Base-by-base conservation (phyloP, 2,329 filamentous ascomycete genomes). In the Xylariaceae sp. region DNA sequence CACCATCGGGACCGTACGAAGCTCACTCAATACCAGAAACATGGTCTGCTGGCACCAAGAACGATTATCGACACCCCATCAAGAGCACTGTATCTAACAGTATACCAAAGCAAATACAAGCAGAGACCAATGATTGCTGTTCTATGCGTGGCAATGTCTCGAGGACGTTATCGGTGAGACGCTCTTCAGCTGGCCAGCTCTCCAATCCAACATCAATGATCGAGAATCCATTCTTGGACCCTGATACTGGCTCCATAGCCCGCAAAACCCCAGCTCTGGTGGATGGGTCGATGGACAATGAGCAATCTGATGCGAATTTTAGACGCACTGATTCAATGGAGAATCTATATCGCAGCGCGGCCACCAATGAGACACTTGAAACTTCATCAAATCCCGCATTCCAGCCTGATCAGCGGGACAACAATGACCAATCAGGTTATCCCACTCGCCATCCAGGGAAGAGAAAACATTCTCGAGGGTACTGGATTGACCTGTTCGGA, bases 311-410 rank as follows among this genome's bases (percentile, higher is more conserved):
- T 42, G 32, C 22, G 22, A 27, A 27, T 27, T 27, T 22, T 32
- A 55, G 49, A 33, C 48, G 45, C 17, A n/a, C 39, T 15, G 39
- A 44, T n/a, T 60, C 57, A 7, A 45, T 17, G 4, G 53, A 58
- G 22, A 43, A 19, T 15, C 51, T 56, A 33, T 51, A 49, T 18
- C 44, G 12, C 11, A 56, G 57, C 19, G 53, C 14, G 11, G 54
- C 61, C 35, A 53, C 51, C 9, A 33, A 45, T 11, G 39, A 39
- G 17, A 54, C 54, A 14, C 31, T 32, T 5, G 27, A 40, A 11
- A 39, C 41, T 5, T 49, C 39, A 2, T 44, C 55, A 36, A 48
- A 46, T 17, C 22, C 22, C 22, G 22, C 22, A 27, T 27, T 27
- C 7, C 47, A 51, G 35, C 10, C 39, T 22, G 45, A 17, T 14